Base-by-base conservation (phyloP, 2,329 filamentous ascomycete species). In the Aspergillus terreus region DNA sequence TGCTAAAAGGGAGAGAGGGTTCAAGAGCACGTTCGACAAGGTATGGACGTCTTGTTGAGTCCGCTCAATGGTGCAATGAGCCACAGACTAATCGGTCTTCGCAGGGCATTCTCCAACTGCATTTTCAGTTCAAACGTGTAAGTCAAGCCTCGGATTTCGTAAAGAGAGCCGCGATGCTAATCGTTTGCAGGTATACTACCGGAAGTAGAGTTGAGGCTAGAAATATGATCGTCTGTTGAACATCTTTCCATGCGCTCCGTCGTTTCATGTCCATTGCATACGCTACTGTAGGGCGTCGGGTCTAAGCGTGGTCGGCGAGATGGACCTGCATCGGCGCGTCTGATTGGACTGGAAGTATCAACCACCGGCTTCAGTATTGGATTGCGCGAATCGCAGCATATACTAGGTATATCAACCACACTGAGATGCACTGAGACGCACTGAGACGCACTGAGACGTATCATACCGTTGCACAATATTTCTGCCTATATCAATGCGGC, bases 111-210 rank as follows among this genome's bases (percentile, higher is more conserved):
- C 77, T 99, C 52, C 92, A 96, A 74, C 82, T 99, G 52, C 92
- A 97, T 70, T 99, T 99, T 71, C 92, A 96, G 71, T 96, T 97
- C 79, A 99, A 97, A 73, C 95, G 96, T 84, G 91, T 95, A 72
- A 62, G 74, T 27, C 15, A 43, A 19, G 48, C n/a, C 23, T 27
- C 42, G 33, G 35, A 3, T 15, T 19, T 35, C 10, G 15, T 35
- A 42, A 30, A 30, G 27, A 30, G 6, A 30, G 36, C 40, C n/a
- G 19, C 35, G 36, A 15, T 27, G 44, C 51, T 57, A 48, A 58
- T 32, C 42, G 6, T 14, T 21, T 12, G 40, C 27, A 76, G 73
- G 72, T 78, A 46, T 77, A 76, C 59, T 77, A 78, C 58, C 72
- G 76, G 47, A 78, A 78, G 61, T 78, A 66, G 71, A 54, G 17